phyloP scores from a whole-genome alignment of 345 rosid genomes.

The Lenwebbia sp. region DNA sequence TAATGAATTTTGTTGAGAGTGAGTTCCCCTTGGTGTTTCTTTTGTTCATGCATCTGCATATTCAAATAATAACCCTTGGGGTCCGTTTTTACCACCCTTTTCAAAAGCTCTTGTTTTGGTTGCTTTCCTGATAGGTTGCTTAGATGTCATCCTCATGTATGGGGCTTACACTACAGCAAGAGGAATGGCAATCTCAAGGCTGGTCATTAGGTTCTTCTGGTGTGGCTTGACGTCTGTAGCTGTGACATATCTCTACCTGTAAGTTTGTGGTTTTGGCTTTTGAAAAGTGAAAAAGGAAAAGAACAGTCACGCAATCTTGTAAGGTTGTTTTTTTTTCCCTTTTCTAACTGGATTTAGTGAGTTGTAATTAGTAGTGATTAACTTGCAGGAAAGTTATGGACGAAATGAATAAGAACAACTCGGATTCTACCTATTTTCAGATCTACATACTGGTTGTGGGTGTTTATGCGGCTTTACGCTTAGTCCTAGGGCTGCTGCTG shows the following conservation, averaged over 20 bases:
- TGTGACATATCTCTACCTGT: constrained; percentile 72
- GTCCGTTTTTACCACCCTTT: neutral
- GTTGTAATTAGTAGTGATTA: neutral
- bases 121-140: constrained; percentile 36
- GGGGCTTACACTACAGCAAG: constrained; percentile 89
- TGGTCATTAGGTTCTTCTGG: constrained; percentile 86
- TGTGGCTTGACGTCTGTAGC: constrained; percentile 59
- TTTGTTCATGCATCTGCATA: neutral
- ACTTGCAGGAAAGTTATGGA: constrained; percentile 67
- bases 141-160: constrained; percentile 85
- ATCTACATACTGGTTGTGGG: constrained; percentile 86
- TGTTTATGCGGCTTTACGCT: constrained; percentile 70
- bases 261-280: constrained; percentile 16
- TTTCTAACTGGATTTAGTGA: neutral
- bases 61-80: neutral
- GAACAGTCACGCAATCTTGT: neutral
- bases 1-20: constrained; percentile 90
- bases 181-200: constrained; percentile 97
- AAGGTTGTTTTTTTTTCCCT: neutral
- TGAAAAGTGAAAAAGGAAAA: neutral
- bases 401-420: constrained; percentile 47
- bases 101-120: neutral
- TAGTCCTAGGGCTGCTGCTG: constrained; percentile 51
- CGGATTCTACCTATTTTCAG: constrained; percentile 64
- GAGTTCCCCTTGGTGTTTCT: constrained; percentile 8